Conservation (phyloP, 345 rosid species). For the Moringa oleifera region DNA sequence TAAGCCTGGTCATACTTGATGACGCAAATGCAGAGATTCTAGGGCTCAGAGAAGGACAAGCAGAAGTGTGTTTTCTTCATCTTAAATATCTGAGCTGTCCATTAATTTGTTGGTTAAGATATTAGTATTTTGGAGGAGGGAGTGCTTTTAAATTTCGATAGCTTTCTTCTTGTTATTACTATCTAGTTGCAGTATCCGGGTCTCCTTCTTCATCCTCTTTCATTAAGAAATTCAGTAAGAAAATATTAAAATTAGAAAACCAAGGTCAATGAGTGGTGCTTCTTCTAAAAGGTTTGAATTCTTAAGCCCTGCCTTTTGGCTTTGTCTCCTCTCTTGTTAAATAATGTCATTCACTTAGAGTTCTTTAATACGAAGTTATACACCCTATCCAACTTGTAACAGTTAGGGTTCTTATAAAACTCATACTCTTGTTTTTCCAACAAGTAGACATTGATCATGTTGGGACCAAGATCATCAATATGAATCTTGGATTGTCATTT, state of each 20-base stretch:
- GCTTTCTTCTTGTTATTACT: constrained; percentile 76
- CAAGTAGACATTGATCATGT: too few relatives aligned
- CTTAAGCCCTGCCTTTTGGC: constrained; percentile 19
- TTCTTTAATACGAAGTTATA: background rate
- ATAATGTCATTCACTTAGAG: too few relatives aligned
- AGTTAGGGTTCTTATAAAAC: background rate
- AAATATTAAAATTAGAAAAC: constrained; percentile 21
- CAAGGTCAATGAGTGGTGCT: constrained; percentile 44
- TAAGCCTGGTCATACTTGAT: constrained; percentile 40
- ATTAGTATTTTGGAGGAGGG: background rate
- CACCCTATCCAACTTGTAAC: constrained; percentile 20
- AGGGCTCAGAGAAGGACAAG: constrained; percentile 62
- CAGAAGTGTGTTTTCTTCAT: constrained; percentile 42
- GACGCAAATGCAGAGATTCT: constrained; percentile 58
- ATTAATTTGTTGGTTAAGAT: background rate
- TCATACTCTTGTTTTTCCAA: too few relatives aligned
- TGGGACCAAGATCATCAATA: too few relatives aligned
- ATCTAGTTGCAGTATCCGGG: constrained; percentile 46
- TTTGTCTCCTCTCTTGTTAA: constrained; percentile 13
- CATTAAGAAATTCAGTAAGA: constrained; percentile 12
- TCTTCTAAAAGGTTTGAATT: constrained; percentile 23
- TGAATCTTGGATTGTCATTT: too few relatives aligned
- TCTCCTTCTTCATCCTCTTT: constrained; percentile 21
- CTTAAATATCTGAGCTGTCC: constrained; percentile 23
- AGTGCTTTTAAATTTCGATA: constrained; percentile 51